phyloP scores from a whole-genome alignment of 192 early-diverging fungal species.

The Nowakowskiella sp. region DNA sequence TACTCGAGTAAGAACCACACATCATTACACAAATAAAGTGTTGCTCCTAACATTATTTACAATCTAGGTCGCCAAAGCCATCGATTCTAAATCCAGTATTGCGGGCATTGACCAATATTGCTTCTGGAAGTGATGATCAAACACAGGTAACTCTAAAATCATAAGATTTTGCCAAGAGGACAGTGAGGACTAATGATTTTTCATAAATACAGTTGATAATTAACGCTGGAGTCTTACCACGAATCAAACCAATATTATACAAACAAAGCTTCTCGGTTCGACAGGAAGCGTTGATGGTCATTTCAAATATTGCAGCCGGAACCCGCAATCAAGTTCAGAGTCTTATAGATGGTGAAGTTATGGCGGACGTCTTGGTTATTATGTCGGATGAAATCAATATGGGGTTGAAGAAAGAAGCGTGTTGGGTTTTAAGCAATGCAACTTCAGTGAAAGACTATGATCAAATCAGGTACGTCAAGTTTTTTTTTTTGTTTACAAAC shows the following conservation, averaged over 20 bases:
- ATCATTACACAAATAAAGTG: not conserved
- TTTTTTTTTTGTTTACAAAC: not conserved
- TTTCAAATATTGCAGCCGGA: conserved; percentile 25
- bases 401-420: conserved; percentile 16
- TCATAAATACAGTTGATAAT: not conserved
- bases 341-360: conserved; percentile 7
- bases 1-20: not conserved
- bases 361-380: conserved; percentile 5
- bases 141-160: conserved; percentile 19
- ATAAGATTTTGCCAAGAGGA: not conserved
- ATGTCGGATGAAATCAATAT: not conserved
- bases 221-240: not conserved
- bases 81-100: conserved; percentile 7
- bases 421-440: conserved; percentile 19
- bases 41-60: conserved; percentile 1
- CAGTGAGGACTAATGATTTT: conserved; percentile 12
- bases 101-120: conserved; percentile 22
- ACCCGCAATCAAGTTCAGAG: conserved; percentile 17
- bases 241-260: not conserved
- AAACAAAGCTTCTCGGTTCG: not conserved
- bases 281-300: conserved; percentile 13
- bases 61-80: not conserved
- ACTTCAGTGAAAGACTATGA: conserved; percentile 22
- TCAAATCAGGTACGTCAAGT: conserved; percentile 11
- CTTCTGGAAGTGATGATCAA: conserved; percentile 7